Percentiles rank a stretch among this genome's conserved stretches.
Conservation (phyloP, 768 basidiomycete species). For the Boletus tomentosulus region DNA sequence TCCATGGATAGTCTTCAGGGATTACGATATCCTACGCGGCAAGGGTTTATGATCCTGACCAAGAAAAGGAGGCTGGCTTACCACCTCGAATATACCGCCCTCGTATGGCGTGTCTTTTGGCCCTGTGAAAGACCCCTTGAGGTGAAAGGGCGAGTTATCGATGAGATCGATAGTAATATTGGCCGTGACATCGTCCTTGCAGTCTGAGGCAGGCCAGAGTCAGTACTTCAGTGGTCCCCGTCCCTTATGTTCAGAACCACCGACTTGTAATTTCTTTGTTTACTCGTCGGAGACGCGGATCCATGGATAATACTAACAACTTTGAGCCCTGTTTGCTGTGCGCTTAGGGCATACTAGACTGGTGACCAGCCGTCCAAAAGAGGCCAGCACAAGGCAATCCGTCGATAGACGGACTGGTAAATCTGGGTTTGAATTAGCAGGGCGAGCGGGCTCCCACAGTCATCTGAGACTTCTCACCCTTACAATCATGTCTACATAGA, state of each 20-base stretch:
- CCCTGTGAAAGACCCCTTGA: constrained; percentile 87
- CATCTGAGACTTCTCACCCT: too few relatives aligned
- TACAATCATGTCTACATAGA: too few relatives aligned
- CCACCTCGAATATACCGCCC: constrained; percentile 88
- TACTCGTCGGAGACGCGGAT: constrained; percentile 83
- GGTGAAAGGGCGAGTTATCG: constrained; percentile 87
- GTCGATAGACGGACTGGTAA: too few relatives aligned
- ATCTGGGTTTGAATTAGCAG: too few relatives aligned
- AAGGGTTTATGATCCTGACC: constrained; percentile 1
- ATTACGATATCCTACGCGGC: constrained; percentile 77
- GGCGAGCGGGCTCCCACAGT: too few relatives aligned
- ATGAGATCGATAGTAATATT: constrained; percentile 83
- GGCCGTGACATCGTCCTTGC: constrained; percentile 92
- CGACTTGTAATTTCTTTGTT: constrained; percentile 90
- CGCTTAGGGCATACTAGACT: too few relatives aligned
- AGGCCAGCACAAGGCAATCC: too few relatives aligned
- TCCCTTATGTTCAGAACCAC: constrained; percentile 18
- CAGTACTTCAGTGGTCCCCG: too few relatives aligned
- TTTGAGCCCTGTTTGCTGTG: too few relatives aligned
- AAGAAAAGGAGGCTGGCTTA: constrained; percentile 40
- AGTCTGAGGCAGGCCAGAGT: constrained; percentile 49
- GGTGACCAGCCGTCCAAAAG: too few relatives aligned
- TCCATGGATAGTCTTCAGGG: constrained; percentile 86
- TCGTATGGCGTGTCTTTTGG: constrained; percentile 92
- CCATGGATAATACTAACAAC: too few relatives aligned